Base-by-base conservation (phyloP, 2,329 filamentous ascomycete species). In the Annulohypoxylon truncatum region DNA sequence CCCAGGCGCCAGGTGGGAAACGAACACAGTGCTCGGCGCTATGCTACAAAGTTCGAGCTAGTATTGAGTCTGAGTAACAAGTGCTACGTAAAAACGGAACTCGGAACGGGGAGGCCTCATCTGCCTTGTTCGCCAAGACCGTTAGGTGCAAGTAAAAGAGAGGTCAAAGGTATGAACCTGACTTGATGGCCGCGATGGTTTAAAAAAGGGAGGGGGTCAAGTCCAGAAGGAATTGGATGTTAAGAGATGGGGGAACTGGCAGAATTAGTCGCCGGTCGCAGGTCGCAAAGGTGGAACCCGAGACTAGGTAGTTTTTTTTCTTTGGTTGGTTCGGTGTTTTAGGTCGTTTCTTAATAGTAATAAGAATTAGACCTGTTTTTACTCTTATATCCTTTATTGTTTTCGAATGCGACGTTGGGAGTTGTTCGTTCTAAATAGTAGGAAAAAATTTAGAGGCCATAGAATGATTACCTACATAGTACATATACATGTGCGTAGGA, bases 21-120 rank as follows among this genome's bases (percentile, higher is more conserved):
- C 60, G 48, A 63, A 61, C 57, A 46, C 48, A 48, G 47, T 53
- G 33, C 22, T 44, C 33, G 13, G 33, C n/a, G n/a, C n/a, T n/a
- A 44, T 24, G 40, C 18, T 42, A 46, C 38, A 54, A 18, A 31
- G 52, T 48, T 48, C 24, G 7, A 48, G 24, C 44, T 48, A 48
- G 44, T 48, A 48, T 26, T 26, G 13, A 48, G 28, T 51, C 29
- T 35, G 15, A 20, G 29, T 35, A 46, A 26, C 28, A 46, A 20
- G 38, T 42, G 22, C 38, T 33, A 38, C 18, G 24, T 29, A 46
- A 61, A 61, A 24, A 61, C 54, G 67, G 54, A 46, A 61, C 51
- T 68, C 66, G 66, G 61, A 63, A 68, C 33, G 28, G 42, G 58
- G 67, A 70, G 67, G 67, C 67, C 67, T 70, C 67, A 60, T 56